Base-by-base conservation (phyloP, 208 protist genomes). In the Crithidia sp. region DNA sequence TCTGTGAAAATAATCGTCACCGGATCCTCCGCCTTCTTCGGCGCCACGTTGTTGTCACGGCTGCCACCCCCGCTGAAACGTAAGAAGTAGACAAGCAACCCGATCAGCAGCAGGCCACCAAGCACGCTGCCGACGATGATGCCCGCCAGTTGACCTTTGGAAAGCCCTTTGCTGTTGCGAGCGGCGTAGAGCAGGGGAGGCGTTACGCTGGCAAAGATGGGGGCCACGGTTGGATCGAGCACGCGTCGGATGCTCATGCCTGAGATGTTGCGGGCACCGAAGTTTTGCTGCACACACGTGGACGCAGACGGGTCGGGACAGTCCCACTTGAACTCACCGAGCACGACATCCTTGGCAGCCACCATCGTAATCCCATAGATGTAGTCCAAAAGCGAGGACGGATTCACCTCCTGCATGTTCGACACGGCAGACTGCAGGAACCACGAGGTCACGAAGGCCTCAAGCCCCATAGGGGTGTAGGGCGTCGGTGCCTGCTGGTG, bases 1-100 rank as follows among this genome's bases (percentile, higher is more conserved):
- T 93, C 90, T 37, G 88, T 93, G 76, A 95, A 93, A 52, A 92
- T 43, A 7, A 95, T 79, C 41, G 88, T 88, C 52, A 91, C 79
- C 45, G 83, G 84, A 19, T 79, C 71, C 7, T 36, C n/a, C 12
- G 7, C 28, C 14, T 86, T 67, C 73, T 85, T 89, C n/a, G 81
- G 87, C 2, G 85, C 85, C 58, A 75, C 68, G 50, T 67, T 44
- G 76, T 87, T 89, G 81, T 89, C 64, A 40, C 83, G 81, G 14
- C 57, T 50, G 37, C 73, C 62, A 10, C 28, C 58, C 40, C 50
- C 68, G 73, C 67, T 80, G 71, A 12, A 49, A 44, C 39, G 74
- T 36, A 79, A 2, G 3, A 83, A 16, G 44, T 77, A 6, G n/a
- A 60, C 0, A 6, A 71, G 7, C 2, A 44, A 14, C 0, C 7